Conservation (phyloP, 1,139 yeast genomes). For the Hansenula sp. region DNA sequence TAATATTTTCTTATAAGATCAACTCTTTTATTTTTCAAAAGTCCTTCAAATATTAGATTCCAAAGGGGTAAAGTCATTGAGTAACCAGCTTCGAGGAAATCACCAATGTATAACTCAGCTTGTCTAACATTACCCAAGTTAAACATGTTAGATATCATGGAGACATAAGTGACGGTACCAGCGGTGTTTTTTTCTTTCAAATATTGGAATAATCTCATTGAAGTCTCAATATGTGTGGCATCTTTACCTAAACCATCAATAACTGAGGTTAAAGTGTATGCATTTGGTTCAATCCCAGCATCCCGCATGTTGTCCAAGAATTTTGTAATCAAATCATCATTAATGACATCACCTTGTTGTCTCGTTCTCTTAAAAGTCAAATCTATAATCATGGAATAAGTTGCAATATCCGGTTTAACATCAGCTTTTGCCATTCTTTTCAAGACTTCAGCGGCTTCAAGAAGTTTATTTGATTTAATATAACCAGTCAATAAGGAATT, state of each 20-base stretch:
- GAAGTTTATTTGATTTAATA: slow-evolving; percentile 26
- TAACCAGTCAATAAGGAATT: slow-evolving; percentile 35
- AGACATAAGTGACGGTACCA: slow-evolving; percentile 42
- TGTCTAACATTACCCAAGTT: slow-evolving; percentile 41
- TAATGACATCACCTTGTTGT: slow-evolving; percentile 42
- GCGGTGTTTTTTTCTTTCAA: slow-evolving; percentile 33
- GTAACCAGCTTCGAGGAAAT: slow-evolving; percentile 36
- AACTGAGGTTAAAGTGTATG: slow-evolving; percentile 49
- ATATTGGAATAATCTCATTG: slow-evolving; percentile 45
- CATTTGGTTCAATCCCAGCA: slow-evolving; percentile 43
- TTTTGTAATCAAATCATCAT: slow-evolving; percentile 32
- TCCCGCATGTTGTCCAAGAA: slow-evolving; percentile 41
- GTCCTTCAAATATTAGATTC: slow-evolving; percentile 57
- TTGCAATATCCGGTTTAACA: slow-evolving; percentile 59
- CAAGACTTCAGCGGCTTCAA: slow-evolving; percentile 32
- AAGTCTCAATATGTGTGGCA: slow-evolving; percentile 45
- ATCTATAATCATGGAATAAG: slow-evolving; percentile 63
- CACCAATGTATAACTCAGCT: slow-evolving; percentile 48
- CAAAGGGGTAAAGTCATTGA: slow-evolving; percentile 43
- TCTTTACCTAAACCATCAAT: slow-evolving; percentile 53
- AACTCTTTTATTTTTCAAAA: slow-evolving; percentile 33
- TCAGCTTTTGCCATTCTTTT: slow-evolving; percentile 31
- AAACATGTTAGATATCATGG: slow-evolving; percentile 59
- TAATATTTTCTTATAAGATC: slow-evolving; percentile 40
- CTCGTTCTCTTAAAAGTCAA: slow-evolving; percentile 45